Percentiles rank a stretch among this genome's conserved stretches.
Evolutionary conservation across 371 early-diverging fungal species (phyloP).

Genomic region (Encephalitozoon hellem): DNA sequence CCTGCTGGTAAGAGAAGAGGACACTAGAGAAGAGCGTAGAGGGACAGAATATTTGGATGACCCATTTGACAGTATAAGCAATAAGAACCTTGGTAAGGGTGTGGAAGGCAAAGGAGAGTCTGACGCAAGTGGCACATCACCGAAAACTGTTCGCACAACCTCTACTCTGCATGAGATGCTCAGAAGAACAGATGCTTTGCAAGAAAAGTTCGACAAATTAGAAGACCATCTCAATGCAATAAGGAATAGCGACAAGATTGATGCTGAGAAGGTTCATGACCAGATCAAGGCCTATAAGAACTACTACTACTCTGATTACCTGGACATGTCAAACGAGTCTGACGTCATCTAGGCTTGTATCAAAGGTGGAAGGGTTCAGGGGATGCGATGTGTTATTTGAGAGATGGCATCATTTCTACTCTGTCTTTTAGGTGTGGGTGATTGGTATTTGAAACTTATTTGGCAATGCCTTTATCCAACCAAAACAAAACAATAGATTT

Average conservation of each 20-base stretch:
- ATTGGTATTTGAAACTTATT: neutral
- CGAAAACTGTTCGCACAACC: conserved; percentile 52
- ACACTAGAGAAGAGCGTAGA: neutral
- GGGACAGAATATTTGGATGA: neutral
- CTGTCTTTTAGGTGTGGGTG: too few relatives aligned
- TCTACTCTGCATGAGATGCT: conserved; percentile 59
- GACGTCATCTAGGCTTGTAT: conserved; percentile 28
- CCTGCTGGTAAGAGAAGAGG: too few relatives aligned
- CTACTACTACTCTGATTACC: conserved; percentile 44
- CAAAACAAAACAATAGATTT: neutral
- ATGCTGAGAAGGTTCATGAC: conserved; percentile 37
- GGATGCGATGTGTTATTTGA: neutral
- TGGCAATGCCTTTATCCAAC: neutral
- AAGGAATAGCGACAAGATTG: conserved; percentile 40
- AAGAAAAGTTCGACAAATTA: conserved; percentile 56
- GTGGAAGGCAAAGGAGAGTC: conserved; percentile 1
- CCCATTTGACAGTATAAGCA: neutral
- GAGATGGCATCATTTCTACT: neutral
- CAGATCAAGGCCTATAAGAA: conserved; percentile 35
- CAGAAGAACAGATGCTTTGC: conserved; percentile 53
- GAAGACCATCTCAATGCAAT: conserved; percentile 57
- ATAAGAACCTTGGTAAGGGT: neutral
- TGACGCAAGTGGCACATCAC: conserved; percentile 17
- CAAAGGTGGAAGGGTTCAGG: neutral
- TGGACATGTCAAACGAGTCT: conserved; percentile 50